Base-by-base conservation (phyloP, 352 stramenopile genomes). In the Globisporangium sylvaticum region DNA sequence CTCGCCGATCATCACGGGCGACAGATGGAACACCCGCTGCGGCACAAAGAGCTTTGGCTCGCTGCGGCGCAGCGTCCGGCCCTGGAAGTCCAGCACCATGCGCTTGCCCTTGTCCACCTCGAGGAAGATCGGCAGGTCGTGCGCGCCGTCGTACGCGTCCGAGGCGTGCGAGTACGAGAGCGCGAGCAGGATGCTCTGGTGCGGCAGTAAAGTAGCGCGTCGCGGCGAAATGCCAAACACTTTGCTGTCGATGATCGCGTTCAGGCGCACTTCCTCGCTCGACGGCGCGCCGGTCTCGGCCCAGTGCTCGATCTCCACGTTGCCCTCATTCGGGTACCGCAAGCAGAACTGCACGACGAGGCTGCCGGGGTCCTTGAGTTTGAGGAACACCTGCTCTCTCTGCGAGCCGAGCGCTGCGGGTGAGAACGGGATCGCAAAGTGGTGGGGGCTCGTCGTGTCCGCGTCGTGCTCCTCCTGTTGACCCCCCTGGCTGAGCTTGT, bases 221-320 rank as follows among this genome's bases (percentile, higher is more conserved):
- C 84, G 81, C 5, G 87, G 81, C 4, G 74, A 70, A 37, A 95
- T 83, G 8, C 50, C 63, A 42, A 92, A 94, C 4, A 94, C 70
- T 58, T 90, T 83, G 63, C 81, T 88, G 66, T 96, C 86, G 58
- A 96, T 87, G 58, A 95, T 94, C 22, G 78, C 79, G 58, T 92
- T 89, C 25, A 85, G 78, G 10, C 83, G 82, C 54, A 94, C 57
- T 61, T 94, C 79, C 24, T 92, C 81, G 29, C 80, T 79, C 7
- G 89, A 97, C 18, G 93, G 92, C 27, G 93, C 88, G 22, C 88
- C 83, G 4, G 90, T 92, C 59, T 97, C 92, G 24, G 90, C 92
- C 95, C 95, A 98, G 34, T 92, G 90, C 58, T 98, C 94, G 27
- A 98, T 90, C 68, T 98, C 94, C 10, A 98, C 87, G 39, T 96